Base-by-base conservation (phyloP, 2,329 filamentous ascomycete species). In the Pseudogymnoascus pannorum region DNA sequence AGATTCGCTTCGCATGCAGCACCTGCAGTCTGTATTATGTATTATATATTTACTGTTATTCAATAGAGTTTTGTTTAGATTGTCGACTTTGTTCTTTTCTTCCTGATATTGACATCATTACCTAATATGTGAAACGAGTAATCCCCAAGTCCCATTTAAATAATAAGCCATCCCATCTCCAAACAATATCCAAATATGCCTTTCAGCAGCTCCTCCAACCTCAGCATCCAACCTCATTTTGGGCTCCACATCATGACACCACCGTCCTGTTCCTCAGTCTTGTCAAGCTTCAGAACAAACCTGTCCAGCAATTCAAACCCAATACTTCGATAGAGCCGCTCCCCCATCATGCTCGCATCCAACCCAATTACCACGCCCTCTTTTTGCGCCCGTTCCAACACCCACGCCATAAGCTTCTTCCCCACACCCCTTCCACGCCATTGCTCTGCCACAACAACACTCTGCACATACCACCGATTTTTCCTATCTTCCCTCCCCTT, bases 391-490 rank as follows among this genome's bases (percentile, higher is more conserved):
- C 57, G 64, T 33, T 58, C 44, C n/a, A 68, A 57, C 7, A 68
- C 64, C 63, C 69, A 65, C 24, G 48, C 61, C 68, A 71, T 69
- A 26, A 71, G 58, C 54, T 14, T 64, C 65, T 64, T 68, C 57
- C 69, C 69, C 57, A 68, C 62, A 2, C 66, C 66, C 62, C 48
- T 63, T 18, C 68, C 60, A 35, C 68, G 68, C 44, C 62, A 70
- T 26, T 64, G 62, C 24, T 57, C 26, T 2, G 29, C 18, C 16
- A 71, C 63, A 44, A 68, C 68, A 14, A 66, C 60, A 60, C 64
- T 67, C 63, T 64, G 61, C 14, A 60, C 64, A 66, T 68, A 62
- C 69, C 69, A 71, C 42, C 68, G 57, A 63, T 64, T 64, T 31
- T 59, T 59, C 61, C 67, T 65, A 38, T 67, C 64, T 9, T 48